Percentiles rank a stretch among this genome's conserved stretches.
Conservation (phyloP, 176 grass and related monocot genomes). For the Puccinellia tenuiflora region DNA sequence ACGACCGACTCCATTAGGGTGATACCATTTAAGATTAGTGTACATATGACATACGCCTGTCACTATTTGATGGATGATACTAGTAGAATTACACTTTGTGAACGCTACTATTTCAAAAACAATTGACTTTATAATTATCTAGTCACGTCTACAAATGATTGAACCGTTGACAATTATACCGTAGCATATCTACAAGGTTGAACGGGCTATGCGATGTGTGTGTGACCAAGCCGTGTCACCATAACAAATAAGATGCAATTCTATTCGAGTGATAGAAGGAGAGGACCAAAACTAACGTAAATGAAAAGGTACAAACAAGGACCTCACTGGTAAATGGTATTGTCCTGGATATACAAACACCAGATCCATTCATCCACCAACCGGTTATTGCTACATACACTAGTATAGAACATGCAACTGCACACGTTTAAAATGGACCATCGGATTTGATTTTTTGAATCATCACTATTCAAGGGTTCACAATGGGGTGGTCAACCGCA, state of each 20-base stretch:
- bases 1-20: neutral
- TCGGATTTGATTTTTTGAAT: too few species aligned
- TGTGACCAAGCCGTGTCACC: neutral
- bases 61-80: neutral
- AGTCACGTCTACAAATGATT: too few species aligned
- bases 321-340: too few species aligned
- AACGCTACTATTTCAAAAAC: neutral
- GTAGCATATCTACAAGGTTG: neutral
- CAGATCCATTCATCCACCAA: neutral
- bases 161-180: neutral
- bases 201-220: neutral
- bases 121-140: neutral
- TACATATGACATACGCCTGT: neutral
- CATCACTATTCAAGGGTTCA: too few species aligned
- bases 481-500: too few species aligned
- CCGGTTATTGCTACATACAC: too few species aligned
- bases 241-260: neutral
- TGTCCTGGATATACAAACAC: neutral
- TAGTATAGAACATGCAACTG: too few species aligned
- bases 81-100: neutral
- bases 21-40: neutral
- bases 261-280: neutral
- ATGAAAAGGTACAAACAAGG: neutral
- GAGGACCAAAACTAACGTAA: neutral
- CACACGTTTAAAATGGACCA: too few species aligned